These are phyloP conservation scores for Lathyrus aphaca DNA, from an alignment of 306 rosid species.

Conservation along the genomic window DNA sequence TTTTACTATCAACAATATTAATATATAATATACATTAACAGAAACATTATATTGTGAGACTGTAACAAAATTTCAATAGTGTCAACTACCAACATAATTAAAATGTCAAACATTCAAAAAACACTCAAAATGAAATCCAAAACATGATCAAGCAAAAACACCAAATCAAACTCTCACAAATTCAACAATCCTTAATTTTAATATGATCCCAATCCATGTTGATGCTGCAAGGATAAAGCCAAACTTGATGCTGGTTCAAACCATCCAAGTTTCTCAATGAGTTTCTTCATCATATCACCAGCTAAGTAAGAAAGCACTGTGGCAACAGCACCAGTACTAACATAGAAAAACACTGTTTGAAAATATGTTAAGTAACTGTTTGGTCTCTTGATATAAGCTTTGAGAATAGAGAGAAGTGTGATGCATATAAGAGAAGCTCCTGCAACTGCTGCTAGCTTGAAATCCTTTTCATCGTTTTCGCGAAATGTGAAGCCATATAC, in stretches of 20 bases:
- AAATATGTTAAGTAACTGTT: slow-evolving; percentile 46
- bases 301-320: slow-evolving; percentile 63
- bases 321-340: slow-evolving; percentile 53
- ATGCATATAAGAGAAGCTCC: slow-evolving; percentile 71
- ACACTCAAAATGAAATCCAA: neutral
- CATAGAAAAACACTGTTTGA: slow-evolving; percentile 51
- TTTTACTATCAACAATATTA: too few species aligned
- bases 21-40: too few species aligned
- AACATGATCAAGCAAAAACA: neutral
- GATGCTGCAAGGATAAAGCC: slow-evolving; percentile 15
- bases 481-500: slow-evolving; percentile 73
- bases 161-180: neutral
- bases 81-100: too few species aligned
- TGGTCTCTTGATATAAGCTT: slow-evolving; percentile 55
- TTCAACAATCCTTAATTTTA: neutral
- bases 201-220: slow-evolving; percentile 45
- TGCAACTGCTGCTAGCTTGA: slow-evolving; percentile 74
- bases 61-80: too few species aligned
- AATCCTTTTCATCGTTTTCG: slow-evolving; percentile 55
- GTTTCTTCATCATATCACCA: slow-evolving; percentile 51
- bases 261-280: slow-evolving; percentile 58
- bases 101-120: too few species aligned
- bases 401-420: slow-evolving; percentile 62
- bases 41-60: too few species aligned
- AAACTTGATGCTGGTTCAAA: slow-evolving; percentile 41